phyloP scores from a whole-genome alignment of 352 stramenopile species.

The Phytophthora uliginosa region DNA sequence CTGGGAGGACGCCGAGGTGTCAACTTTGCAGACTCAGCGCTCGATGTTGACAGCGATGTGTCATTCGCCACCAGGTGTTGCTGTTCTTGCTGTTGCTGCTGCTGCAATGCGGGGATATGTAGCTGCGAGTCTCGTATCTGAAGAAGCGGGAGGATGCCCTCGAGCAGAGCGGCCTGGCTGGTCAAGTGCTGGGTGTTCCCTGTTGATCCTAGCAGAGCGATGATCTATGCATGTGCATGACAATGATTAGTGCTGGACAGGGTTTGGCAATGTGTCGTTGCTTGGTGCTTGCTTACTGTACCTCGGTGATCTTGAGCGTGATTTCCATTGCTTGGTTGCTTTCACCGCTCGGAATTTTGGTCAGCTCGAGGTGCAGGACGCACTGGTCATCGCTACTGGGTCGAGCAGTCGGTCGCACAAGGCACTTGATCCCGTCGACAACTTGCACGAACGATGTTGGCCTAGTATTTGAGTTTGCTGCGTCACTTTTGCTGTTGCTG shows the following conservation, averaged over 20 bases:
- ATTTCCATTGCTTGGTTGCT: conserved; percentile 39
- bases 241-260: neutral
- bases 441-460: conserved; percentile 6
- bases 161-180: conserved; percentile 34
- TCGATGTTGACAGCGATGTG: neutral
- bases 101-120: conserved; percentile 15
- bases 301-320: conserved; percentile 33
- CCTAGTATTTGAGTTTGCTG: neutral
- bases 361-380: conserved; percentile 29
- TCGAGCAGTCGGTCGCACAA: conserved; percentile 26
- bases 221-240: conserved; percentile 22
- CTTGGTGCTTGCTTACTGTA: conserved; percentile 7
- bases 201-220: conserved; percentile 24
- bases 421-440: conserved; percentile 31
- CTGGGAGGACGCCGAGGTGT: conserved; percentile 15
- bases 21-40: neutral
- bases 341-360: conserved; percentile 2
- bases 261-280: neutral
- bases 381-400: conserved; percentile 19
- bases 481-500: conserved; percentile 11
- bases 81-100: conserved; percentile 2
- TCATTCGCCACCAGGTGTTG: neutral
- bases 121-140: conserved; percentile 30
- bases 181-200: conserved; percentile 22
- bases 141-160: conserved; percentile 30